These are phyloP conservation scores for Xerocomus amazonicus DNA, from an alignment of 1,284 basidiomycete genomes.

Conservation along the genomic window DNA sequence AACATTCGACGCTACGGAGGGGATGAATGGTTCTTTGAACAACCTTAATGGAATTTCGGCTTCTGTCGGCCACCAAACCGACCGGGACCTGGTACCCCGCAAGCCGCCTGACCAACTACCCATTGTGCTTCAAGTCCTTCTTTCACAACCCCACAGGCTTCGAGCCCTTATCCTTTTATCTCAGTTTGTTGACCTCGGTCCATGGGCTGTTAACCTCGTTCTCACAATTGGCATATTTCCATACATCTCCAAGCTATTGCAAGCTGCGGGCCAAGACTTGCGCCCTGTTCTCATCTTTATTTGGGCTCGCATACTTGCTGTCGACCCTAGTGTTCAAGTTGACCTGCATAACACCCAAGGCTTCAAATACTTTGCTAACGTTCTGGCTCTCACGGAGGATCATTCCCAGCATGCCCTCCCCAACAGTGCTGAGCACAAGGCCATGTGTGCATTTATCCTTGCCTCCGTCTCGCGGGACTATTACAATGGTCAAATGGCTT, in stretches of 20 bases:
- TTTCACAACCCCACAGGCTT: constrained; percentile 94
- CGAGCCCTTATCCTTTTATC: constrained; percentile 95
- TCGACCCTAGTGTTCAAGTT: constrained; percentile 89
- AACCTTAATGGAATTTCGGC: constrained; percentile 10
- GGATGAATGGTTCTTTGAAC: constrained; percentile 8
- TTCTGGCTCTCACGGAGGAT: constrained; percentile 68
- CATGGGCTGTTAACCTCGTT: constrained; percentile 97
- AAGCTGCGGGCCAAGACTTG: constrained; percentile 91
- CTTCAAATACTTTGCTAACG: constrained; percentile 86
- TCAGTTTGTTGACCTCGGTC: constrained; percentile 96
- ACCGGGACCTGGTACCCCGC: constrained; percentile 70
- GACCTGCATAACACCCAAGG: constrained; percentile 87
- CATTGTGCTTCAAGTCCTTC: constrained; percentile 93
- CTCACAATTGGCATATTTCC: constrained; percentile 99
- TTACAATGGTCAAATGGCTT: constrained; percentile 82
- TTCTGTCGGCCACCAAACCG: constrained; percentile 15
- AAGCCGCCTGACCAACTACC: constrained; percentile 96
- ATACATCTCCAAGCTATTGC: constrained; percentile 94
- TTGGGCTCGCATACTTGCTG: constrained; percentile 96
- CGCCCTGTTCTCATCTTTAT: constrained; percentile 99
- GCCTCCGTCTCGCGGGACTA: constrained; percentile 91
- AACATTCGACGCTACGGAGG: constrained; percentile 26
- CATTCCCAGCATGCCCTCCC: constrained; percentile 57
- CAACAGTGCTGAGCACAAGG: constrained; percentile 94
- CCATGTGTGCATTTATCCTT: constrained; percentile 98